Conservation (phyloP, 2,329 filamentous ascomycete genomes). For the Aspergillaceae sp. region DNA sequence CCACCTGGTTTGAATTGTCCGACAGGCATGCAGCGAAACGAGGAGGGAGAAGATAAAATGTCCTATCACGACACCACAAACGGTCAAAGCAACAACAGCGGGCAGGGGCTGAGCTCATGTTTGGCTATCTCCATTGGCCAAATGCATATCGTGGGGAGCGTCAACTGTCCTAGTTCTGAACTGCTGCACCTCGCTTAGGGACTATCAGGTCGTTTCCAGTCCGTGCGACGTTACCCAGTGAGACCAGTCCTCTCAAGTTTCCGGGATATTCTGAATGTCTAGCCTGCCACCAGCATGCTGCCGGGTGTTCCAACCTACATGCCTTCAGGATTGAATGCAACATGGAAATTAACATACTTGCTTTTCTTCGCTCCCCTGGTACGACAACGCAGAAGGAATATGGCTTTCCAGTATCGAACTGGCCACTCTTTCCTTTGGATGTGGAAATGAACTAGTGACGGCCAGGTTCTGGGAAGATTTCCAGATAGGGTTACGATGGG, state of each 20-base stretch:
- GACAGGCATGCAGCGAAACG: no score
- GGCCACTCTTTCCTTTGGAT: constrained; percentile 4
- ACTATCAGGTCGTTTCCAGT: constrained; percentile 21
- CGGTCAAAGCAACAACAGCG: constrained; percentile 1
- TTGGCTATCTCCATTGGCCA: constrained; percentile 12
- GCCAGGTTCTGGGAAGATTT: constrained; percentile 5
- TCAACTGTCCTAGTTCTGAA: constrained; percentile 11
- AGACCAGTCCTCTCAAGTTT: constrained; percentile 25
- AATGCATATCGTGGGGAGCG: constrained; percentile 11
- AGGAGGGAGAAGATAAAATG: neutral
- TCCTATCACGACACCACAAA: constrained; percentile 2
- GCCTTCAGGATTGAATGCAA: constrained; percentile 16
- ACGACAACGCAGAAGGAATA: constrained; percentile 13
- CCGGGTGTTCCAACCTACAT: constrained; percentile 10
- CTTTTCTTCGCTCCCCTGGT: constrained; percentile 15
- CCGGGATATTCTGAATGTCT: constrained; percentile 17
- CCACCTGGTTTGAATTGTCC: neutral
- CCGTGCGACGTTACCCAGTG: constrained; percentile 34
- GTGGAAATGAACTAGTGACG: constrained; percentile 4
- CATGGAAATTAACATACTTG: constrained; percentile 25
- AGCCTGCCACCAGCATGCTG: constrained; percentile 12
- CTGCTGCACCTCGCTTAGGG: constrained; percentile 16
- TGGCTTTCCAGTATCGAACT: constrained; percentile 17
- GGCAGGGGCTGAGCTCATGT: no score
- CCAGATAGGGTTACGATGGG: constrained; percentile 5